Percentiles rank a stretch among this genome's conserved stretches.
phyloP scores from a whole-genome alignment of 2,329 filamentous ascomycete species.

The Penicillium sp. region DNA sequence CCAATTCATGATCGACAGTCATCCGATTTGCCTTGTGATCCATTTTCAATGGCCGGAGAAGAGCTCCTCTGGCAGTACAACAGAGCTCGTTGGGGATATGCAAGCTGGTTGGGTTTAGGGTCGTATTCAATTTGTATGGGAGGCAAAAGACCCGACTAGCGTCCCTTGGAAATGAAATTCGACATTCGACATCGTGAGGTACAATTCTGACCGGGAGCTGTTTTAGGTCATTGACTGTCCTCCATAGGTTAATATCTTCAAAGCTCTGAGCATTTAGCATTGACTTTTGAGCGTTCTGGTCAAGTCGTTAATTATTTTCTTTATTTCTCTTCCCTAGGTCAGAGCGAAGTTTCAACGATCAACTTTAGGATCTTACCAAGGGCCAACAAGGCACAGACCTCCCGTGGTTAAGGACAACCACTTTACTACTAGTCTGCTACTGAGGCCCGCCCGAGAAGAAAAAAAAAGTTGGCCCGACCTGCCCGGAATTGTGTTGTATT shows the following conservation, averaged over 20 bases:
- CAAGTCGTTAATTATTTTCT: not conserved
- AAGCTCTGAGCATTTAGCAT: too few species aligned
- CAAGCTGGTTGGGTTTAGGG: not conserved
- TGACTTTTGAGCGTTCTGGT: not conserved
- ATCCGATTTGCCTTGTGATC: not conserved
- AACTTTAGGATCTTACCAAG: too few species aligned
- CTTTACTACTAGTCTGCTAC: too few species aligned
- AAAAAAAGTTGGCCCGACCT: conserved; percentile 9
- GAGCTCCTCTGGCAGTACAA: not conserved
- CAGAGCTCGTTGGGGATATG: not conserved
- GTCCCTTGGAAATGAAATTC: not conserved
- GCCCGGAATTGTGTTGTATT: not conserved
- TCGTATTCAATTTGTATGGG: not conserved
- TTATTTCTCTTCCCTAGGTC: not conserved
- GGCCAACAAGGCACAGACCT: conserved; percentile 1
- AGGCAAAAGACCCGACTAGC: not conserved
- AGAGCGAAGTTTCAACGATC: too few species aligned
- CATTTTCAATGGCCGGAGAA: not conserved
- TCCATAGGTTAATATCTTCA: not conserved
- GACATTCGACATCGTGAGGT: not conserved
- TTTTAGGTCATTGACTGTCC: conserved; percentile 1
- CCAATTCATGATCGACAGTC: conserved; percentile 2
- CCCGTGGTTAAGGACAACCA: too few species aligned
- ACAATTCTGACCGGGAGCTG: conserved; percentile 1
- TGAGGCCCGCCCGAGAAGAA: conserved; percentile 14